phyloP scores from a whole-genome alignment of 2,329 filamentous ascomycete genomes.

The Beauveria rudraprayagi region DNA sequence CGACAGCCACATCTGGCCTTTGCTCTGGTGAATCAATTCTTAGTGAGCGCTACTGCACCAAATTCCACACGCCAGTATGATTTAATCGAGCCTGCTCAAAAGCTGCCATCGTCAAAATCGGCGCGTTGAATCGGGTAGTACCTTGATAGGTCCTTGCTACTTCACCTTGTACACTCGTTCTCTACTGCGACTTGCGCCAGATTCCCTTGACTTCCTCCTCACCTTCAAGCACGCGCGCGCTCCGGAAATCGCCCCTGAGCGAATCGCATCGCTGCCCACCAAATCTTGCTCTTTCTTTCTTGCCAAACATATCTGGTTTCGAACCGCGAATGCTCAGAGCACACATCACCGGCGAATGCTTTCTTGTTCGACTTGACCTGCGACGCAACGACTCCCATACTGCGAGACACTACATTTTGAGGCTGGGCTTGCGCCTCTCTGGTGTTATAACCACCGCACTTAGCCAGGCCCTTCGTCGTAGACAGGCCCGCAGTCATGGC shows the following conservation, averaged over 20 bases:
- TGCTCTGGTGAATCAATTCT: not conserved
- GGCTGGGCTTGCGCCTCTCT: slow-evolving; percentile 1
- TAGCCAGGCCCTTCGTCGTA: not conserved
- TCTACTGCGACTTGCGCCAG: not conserved
- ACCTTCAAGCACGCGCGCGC: not conserved
- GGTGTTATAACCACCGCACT: not conserved
- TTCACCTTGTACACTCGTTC: not conserved
- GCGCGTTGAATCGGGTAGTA: not conserved
- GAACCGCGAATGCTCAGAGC: not conserved
- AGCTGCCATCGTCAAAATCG: slow-evolving; percentile 3
- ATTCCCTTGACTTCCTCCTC: not conserved
- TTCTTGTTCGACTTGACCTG: not conserved
- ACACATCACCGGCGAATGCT: not conserved
- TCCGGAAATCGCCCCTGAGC: not conserved
- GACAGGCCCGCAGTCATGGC: slow-evolving; percentile 18
- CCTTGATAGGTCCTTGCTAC: not conserved
- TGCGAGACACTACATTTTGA: not conserved
- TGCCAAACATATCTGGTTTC: not conserved
- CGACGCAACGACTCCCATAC: not conserved
- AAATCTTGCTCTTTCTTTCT: not conserved
- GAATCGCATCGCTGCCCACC: not conserved
- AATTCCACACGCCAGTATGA: not conserved
- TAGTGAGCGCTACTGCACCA: not conserved
- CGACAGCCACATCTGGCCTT: not conserved
- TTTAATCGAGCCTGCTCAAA: not conserved